Evolutionary conservation across 2,329 filamentous ascomycete genomes (phyloP).

Genomic region (Verticillium klebahnii): DNA sequence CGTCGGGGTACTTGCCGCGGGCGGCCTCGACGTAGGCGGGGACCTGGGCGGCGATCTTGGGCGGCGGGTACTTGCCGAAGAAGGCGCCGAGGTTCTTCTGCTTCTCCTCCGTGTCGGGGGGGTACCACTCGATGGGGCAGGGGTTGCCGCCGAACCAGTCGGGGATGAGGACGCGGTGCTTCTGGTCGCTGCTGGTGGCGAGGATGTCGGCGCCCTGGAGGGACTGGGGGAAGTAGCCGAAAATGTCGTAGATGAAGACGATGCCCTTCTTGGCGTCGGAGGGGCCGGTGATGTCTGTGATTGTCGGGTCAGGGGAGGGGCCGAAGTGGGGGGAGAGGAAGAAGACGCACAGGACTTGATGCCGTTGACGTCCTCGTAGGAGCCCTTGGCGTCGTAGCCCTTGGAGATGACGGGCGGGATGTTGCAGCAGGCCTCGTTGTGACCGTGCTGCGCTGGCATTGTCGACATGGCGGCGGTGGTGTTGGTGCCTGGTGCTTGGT

Average conservation of each 20-base stretch:
- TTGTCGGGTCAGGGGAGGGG: background rate
- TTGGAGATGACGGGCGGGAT: constrained; percentile 53
- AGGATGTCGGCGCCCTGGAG: constrained; percentile 67
- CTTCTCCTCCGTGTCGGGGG: constrained; percentile 61
- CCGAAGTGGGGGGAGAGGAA: background rate
- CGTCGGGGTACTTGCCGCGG: constrained; percentile 44
- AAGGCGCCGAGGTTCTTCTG: constrained; percentile 53
- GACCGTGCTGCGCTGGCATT: constrained; percentile 47
- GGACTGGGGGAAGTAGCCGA: constrained; percentile 67
- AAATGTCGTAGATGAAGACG: constrained; percentile 62
- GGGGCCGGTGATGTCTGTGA: constrained; percentile 44
- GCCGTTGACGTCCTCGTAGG: constrained; percentile 51
- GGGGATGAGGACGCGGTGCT: constrained; percentile 85
- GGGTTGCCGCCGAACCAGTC: constrained; percentile 84
- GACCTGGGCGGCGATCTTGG: constrained; percentile 41
- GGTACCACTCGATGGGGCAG: constrained; percentile 53
- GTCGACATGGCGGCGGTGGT: constrained; percentile 35
- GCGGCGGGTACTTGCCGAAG: constrained; percentile 47
- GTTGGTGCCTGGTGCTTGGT: background rate
- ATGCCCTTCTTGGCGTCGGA: constrained; percentile 51
- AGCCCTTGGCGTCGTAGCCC: constrained; percentile 51
- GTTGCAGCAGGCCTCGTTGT: constrained; percentile 54
- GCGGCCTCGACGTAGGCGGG: constrained; percentile 52
- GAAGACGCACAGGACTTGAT: constrained; percentile 41
- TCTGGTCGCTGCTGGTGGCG: constrained; percentile 48